Evolutionary conservation across 768 basidiomycete genomes (phyloP), one percentile per base, ranked within the genome.

Genomic region (Hydnum rufescens): DNA sequence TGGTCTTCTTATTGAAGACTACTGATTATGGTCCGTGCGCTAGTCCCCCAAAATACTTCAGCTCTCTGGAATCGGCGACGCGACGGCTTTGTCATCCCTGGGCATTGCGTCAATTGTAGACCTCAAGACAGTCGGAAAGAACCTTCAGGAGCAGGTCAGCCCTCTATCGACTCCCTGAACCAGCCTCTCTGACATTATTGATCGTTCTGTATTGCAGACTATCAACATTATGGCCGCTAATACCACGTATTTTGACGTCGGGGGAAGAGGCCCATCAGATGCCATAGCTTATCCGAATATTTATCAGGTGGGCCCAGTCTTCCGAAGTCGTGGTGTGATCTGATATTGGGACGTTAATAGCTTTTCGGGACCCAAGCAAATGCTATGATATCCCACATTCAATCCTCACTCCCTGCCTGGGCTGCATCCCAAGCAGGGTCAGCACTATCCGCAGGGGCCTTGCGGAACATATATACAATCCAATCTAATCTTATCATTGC

Each of bases 251-350:
- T 32, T 50, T 28, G 32, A 50, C 44, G 44, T 26, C 16, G 44
- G 44, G 8, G 73, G 73, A 3, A 39, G 60, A 22, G 73, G 73
- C 0, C 73, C 73, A 4, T 68, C 69, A 5, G 66, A 74, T 57
- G 65, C 64, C 30, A 74, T 76, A 49, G 74, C 73, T 0, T 75
- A 56, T 58, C 74, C 74, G 6, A 74, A 73, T 57, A 55, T 75
- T 22, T 68, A 70, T 54, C 67, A 75, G 54, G 61, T 75, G 25
- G 70, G 73, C 32, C n/a, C n/a, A n/a, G n/a, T n/a, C n/a, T n/a
- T 23, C 16, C 8, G 28, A 54, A 19, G 4, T 31, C 69, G 69
- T 16, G 5, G 29, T 16, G 6, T 2, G 49, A 31, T 16, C 8
- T 50, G 6, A 6, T 1, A 50, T 30, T 50, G 36, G 31, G 13